These are phyloP conservation scores for Vinca minor DNA, from an alignment of 257 asterid genomes.

Conservation along the genomic window DNA sequence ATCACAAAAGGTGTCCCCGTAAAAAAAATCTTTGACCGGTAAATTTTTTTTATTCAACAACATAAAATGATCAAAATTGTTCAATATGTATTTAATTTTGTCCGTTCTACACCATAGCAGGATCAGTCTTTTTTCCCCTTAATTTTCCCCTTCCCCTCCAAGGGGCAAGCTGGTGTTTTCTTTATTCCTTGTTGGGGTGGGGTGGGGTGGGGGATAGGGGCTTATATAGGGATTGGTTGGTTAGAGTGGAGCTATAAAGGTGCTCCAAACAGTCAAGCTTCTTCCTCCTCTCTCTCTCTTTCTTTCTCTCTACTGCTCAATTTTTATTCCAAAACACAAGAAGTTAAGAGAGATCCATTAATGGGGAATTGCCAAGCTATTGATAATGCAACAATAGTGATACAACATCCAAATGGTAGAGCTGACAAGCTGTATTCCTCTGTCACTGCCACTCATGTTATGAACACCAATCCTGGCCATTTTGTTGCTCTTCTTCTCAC, in stretches of 20 bases:
- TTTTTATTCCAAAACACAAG: neutral
- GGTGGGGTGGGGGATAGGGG: neutral
- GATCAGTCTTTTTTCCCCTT: too few relatives aligned
- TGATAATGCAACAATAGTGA: slow-evolving; percentile 55
- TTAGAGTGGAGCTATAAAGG: slow-evolving; percentile 13
- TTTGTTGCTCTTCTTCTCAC: slow-evolving; percentile 87
- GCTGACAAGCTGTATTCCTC: slow-evolving; percentile 51
- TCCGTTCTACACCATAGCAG: too few relatives aligned
- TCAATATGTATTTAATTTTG: too few relatives aligned
- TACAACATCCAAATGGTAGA: slow-evolving; percentile 76
- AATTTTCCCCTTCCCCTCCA: too few relatives aligned
- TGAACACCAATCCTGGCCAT: slow-evolving; percentile 84
- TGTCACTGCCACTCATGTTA: slow-evolving; percentile 52
- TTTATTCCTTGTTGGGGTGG: too few relatives aligned
- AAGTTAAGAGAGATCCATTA: neutral
- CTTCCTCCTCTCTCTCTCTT: slow-evolving; percentile 13
- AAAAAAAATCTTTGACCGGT: too few relatives aligned
- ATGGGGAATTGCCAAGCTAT: slow-evolving; percentile 98
- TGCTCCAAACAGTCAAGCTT: too few relatives aligned
- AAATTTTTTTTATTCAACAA: too few relatives aligned
- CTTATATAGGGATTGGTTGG: neutral
- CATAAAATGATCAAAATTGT: too few relatives aligned
- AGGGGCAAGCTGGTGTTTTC: too few relatives aligned
- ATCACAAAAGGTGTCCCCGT: too few relatives aligned
- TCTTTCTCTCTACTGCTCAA: too few relatives aligned